A percentile compares a stretch with the other conserved stretches of the same genome.
phyloP scores from a whole-genome alignment of 1,284 basidiomycete species.

The Coniferiporia sulphurascens region DNA sequence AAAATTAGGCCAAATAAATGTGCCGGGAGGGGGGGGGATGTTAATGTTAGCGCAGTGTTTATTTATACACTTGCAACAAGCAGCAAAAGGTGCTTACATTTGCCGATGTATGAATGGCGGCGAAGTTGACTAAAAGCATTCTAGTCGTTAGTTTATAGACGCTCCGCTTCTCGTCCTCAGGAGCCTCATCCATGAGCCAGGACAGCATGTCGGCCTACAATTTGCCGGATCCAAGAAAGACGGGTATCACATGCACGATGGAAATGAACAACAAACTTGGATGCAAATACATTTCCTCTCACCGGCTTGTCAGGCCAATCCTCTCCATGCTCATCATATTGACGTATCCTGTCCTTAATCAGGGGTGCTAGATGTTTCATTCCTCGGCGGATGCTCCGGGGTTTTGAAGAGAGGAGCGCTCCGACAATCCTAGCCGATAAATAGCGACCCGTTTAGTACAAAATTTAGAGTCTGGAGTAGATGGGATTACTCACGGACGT shows the following conservation, averaged over 20 bases:
- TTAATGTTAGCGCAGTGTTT: too few relatives aligned
- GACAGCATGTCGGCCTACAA: conserved; percentile 13
- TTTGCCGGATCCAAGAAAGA: too few relatives aligned
- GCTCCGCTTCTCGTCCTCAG: conserved; percentile 12
- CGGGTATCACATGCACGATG: not conserved
- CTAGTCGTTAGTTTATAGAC: conserved; percentile 20
- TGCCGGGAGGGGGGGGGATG: too few relatives aligned
- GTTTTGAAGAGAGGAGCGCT: not conserved
- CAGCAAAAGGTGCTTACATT: conserved; percentile 20
- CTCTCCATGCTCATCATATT: conserved; percentile 29
- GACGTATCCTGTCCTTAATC: conserved; percentile 33
- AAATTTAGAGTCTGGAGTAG: not conserved
- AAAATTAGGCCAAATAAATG: not conserved
- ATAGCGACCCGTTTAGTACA: conserved; percentile 2
- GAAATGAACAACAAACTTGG: not conserved
- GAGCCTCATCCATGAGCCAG: conserved; percentile 17
- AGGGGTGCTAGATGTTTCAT: conserved; percentile 32
- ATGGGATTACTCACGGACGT: conserved; percentile 3
- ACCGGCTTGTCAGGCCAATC: conserved; percentile 37
- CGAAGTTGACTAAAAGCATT: conserved; percentile 28
- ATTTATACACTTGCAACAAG: too few relatives aligned
- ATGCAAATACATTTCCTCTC: conserved; percentile 9
- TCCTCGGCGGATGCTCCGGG: conserved; percentile 18
- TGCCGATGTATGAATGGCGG: conserved; percentile 30
- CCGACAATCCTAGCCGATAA: conserved; percentile 8